phyloP scores from a whole-genome alignment of 192 early-diverging fungal genomes.

The Rhizophagus sp. region DNA sequence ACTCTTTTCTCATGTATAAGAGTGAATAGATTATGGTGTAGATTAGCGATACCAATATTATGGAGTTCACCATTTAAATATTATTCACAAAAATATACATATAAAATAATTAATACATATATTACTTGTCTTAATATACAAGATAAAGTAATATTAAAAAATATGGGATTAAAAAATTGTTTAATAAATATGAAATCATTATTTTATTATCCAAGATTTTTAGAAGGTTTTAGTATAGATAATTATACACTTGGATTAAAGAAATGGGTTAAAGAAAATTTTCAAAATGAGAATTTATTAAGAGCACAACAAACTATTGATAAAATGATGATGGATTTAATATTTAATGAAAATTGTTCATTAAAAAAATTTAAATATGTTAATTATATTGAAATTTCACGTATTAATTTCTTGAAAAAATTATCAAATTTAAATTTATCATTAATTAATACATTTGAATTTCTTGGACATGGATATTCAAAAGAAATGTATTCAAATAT shows the following conservation, averaged over 20 bases:
- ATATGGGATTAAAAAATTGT: neutral
- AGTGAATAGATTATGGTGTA: neutral
- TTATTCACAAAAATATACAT: neutral
- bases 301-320: neutral
- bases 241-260: neutral
- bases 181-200: neutral
- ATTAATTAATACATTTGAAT: neutral
- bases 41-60: neutral
- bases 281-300: neutral
- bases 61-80: slow-evolving; percentile 1
- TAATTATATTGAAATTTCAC: neutral
- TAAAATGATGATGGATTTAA: neutral
- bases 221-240: neutral
- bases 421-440: neutral
- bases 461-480: neutral
- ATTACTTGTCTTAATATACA: neutral
- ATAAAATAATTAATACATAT: neutral
- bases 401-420: neutral
- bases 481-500: neutral
- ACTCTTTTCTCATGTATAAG: neutral
- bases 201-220: neutral
- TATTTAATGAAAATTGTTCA: neutral
- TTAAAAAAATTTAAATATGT: slow-evolving; percentile 1
- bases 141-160: neutral
- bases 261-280: neutral